Percentiles rank a stretch among this genome's conserved stretches.
phyloP scores from a whole-genome alignment of 257 asterid genomes.

The Solanum chaucha region DNA sequence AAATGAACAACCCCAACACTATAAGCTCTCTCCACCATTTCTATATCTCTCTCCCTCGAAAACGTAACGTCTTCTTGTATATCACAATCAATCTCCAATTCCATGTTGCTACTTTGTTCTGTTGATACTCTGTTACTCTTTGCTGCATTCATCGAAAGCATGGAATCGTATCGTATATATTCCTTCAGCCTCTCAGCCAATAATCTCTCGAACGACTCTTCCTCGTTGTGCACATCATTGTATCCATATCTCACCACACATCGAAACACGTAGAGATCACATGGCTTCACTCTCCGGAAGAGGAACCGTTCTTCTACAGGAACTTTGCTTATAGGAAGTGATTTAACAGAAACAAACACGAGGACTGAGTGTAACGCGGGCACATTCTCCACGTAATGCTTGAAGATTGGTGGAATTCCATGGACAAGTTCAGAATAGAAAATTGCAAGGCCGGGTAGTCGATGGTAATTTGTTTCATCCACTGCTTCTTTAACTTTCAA shows the following conservation, averaged over 20 bases:
- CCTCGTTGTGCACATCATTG: slow-evolving; percentile 26
- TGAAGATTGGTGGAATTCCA: slow-evolving; percentile 61
- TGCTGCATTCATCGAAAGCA: neutral
- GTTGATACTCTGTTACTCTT: neutral
- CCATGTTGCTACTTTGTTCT: neutral
- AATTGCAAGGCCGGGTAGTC: slow-evolving; percentile 43
- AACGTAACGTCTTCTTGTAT: neutral
- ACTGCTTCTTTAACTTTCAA: slow-evolving; percentile 20
- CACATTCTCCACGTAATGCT: slow-evolving; percentile 39
- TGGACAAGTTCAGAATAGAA: slow-evolving; percentile 56
- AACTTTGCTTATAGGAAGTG: slow-evolving; percentile 39
- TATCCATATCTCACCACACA: slow-evolving; percentile 62
- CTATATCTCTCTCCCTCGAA: slow-evolving; percentile 12
- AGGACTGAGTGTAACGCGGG: slow-evolving; percentile 42
- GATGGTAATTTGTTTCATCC: neutral
- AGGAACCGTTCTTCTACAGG: slow-evolving; percentile 40
- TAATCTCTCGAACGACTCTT: slow-evolving; percentile 27
- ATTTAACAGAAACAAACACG: slow-evolving; percentile 46
- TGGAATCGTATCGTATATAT: slow-evolving; percentile 13
- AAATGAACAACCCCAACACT: slow-evolving; percentile 44
- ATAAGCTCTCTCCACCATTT: slow-evolving; percentile 26
- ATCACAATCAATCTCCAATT: neutral
- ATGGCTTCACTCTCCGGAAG: slow-evolving; percentile 36
- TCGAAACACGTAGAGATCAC: slow-evolving; percentile 25
- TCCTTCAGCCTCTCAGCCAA: slow-evolving; percentile 28